Percentiles rank a stretch among this genome's conserved stretches.
Evolutionary conservation across 2,329 filamentous ascomycete genomes (phyloP).

Genomic region (Elsinoe australis): DNA sequence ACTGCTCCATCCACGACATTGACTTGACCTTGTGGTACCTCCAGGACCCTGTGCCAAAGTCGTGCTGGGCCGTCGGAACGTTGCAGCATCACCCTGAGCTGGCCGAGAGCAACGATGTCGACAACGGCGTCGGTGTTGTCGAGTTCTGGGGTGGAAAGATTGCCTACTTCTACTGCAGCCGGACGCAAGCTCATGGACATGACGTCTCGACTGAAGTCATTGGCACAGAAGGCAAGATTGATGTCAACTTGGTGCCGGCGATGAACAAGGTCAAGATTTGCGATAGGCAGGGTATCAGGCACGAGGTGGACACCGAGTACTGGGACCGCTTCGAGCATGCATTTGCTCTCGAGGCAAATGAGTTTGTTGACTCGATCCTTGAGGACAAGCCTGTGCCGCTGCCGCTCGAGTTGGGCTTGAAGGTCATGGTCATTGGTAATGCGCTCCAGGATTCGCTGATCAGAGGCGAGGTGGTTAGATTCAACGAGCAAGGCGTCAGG

Average conservation of each 20-base stretch:
- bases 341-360: constrained; percentile 56
- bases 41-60: constrained; percentile 48
- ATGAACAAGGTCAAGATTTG: constrained; percentile 50
- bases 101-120: constrained; percentile 50
- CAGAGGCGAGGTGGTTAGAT: too few species aligned
- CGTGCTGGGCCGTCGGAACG: constrained; percentile 49
- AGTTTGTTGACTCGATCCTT: constrained; percentile 54
- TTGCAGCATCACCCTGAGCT: constrained; percentile 53
- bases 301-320: constrained; percentile 55
- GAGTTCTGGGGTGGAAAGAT: constrained; percentile 59
- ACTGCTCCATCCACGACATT: constrained; percentile 65
- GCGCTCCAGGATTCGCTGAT: constrained; percentile 43
- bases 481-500: too few species aligned
- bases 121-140: constrained; percentile 57
- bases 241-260: constrained; percentile 52
- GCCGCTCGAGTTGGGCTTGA: constrained; percentile 50
- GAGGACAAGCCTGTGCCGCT: constrained; percentile 48
- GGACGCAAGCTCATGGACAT: constrained; percentile 63
- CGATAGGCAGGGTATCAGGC: constrained; percentile 46
- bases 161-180: constrained; percentile 55
- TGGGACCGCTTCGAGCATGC: constrained; percentile 56
- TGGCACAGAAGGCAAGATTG: constrained; percentile 57
- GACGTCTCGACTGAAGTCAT: constrained; percentile 61
- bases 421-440: constrained; percentile 54
- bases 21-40: constrained; percentile 59